phyloP scores from a whole-genome alignment of 2,329 filamentous ascomycete species.

The Coleophoma cylindrospora region DNA sequence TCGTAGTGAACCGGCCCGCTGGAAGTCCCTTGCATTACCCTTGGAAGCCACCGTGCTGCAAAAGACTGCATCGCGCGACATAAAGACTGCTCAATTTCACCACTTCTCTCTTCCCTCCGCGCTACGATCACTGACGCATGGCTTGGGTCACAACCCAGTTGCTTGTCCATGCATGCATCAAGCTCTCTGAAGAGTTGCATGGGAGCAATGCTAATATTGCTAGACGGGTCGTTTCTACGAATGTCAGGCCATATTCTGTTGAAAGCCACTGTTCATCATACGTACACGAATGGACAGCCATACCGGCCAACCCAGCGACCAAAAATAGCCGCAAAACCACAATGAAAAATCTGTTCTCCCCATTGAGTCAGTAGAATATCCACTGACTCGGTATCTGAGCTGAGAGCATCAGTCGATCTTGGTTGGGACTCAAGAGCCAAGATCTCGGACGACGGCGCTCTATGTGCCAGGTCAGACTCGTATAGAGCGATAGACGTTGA shows the following conservation, averaged over 20 bases:
- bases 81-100: constrained; percentile 22
- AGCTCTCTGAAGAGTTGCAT: constrained; percentile 14
- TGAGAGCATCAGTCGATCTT: background rate
- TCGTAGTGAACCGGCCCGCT: constrained; percentile 6
- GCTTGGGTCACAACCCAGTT: constrained; percentile 12
- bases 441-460: background rate
- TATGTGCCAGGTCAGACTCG: background rate
- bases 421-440: background rate
- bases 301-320: constrained; percentile 37
- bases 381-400: background rate
- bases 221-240: constrained; percentile 2
- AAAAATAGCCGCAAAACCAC: constrained; percentile 32
- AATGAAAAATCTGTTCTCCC: constrained; percentile 1
- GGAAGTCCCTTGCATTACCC: constrained; percentile 8
- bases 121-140: constrained; percentile 1
- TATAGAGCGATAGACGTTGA: background rate
- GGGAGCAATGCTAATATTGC: constrained; percentile 2
- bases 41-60: constrained; percentile 23
- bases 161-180: constrained; percentile 29
- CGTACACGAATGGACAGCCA: constrained; percentile 36
- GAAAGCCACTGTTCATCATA: constrained; percentile 1
- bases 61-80: constrained; percentile 21
- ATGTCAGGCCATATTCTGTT: background rate
- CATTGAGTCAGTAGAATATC: background rate
- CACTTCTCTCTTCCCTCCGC: constrained; percentile 8